Base-by-base conservation (phyloP, 164 flowering plant species). In the Sextonia rubra region DNA sequence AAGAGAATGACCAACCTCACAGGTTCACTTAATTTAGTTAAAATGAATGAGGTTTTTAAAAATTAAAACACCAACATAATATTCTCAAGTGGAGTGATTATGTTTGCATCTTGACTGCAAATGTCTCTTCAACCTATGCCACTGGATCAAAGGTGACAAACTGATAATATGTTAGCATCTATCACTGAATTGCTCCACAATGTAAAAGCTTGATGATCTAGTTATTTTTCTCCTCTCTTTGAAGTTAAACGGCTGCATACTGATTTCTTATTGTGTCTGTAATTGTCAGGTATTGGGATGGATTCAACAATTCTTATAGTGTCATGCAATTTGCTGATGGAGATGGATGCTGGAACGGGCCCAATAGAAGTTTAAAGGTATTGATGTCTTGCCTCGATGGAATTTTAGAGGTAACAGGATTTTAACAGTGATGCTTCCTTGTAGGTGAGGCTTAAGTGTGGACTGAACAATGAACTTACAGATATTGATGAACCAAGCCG, bases 401-500 rank as follows among this genome's bases (percentile, higher is more conserved):
- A 18, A 4, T 12, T 65, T 32, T 65, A 58, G 68, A 30, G 66
- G 25, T 62, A 23, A 27, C 29, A 15, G 12, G 23, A 18, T 29
- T 25, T 18, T 47, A 23, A 20, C 20, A 65, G 64, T 52, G 32
- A 32, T 71, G 60, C 49, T 65, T 32, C 37, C 71, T 73, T 69
- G 26, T 88, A 95, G 99, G 97, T 95, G 23, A 93, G 63, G 85
- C 86, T 95, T 66, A 84, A 93, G 83, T 95, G 99, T 82, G 99
- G 99, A 49, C 71, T 95, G 85, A 84, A 82, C 52, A 87, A 88
- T 80, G 97, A 91, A 85, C 82, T 91, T 15, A 63, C 90, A 25
- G 94, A 91, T 84, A 90, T 95, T 48, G 96, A 89, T 75, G 99
- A 93, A 82, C 99, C 99, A 73, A 95, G 99, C 80, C 96, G 99